Percentiles rank a stretch among this genome's conserved stretches.
Conservation (phyloP, 176 grass and related monocot genomes). For the Oryza coarctata region DNA sequence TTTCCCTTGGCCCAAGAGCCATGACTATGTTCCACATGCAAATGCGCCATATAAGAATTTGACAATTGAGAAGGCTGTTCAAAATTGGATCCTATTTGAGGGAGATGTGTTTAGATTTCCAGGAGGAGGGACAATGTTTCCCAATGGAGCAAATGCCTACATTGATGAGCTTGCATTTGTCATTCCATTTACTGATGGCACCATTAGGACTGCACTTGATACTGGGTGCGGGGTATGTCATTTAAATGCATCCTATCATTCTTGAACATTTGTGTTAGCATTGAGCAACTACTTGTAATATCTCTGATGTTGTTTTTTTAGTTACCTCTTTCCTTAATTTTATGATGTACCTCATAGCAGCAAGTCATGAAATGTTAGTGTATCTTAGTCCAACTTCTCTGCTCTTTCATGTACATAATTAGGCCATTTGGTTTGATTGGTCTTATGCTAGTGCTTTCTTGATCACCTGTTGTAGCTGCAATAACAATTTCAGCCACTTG, state of each 20-base stretch:
- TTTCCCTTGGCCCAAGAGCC: slow-evolving; percentile 83
- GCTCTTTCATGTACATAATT: slow-evolving; percentile 16
- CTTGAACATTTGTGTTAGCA: slow-evolving; percentile 16
- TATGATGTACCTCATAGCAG: slow-evolving; percentile 34
- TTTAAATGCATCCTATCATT: slow-evolving; percentile 24
- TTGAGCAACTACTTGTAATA: background rate
- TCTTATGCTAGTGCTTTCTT: slow-evolving; percentile 17
- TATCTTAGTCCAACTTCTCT: background rate
- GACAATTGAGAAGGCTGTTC: slow-evolving; percentile 65
- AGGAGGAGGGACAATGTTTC: slow-evolving; percentile 75
- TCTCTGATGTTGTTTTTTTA: background rate
- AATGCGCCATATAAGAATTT: slow-evolving; percentile 76
- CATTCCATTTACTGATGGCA: slow-evolving; percentile 72
- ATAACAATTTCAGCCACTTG: slow-evolving; percentile 23
- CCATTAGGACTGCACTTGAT: slow-evolving; percentile 80
- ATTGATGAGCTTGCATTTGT: slow-evolving; percentile 74
- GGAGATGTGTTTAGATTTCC: slow-evolving; percentile 83
- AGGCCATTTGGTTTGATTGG: slow-evolving; percentile 1
- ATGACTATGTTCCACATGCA: slow-evolving; percentile 69
- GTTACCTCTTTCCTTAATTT: slow-evolving; percentile 15
- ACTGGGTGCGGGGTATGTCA: slow-evolving; percentile 82
- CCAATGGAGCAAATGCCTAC: slow-evolving; percentile 64
- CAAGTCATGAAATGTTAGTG: slow-evolving; percentile 8
- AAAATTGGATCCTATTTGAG: slow-evolving; percentile 74
- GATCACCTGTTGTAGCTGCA: background rate